phyloP scores from a whole-genome alignment of 352 stramenopile species.

The Globisporangium perplexum region DNA sequence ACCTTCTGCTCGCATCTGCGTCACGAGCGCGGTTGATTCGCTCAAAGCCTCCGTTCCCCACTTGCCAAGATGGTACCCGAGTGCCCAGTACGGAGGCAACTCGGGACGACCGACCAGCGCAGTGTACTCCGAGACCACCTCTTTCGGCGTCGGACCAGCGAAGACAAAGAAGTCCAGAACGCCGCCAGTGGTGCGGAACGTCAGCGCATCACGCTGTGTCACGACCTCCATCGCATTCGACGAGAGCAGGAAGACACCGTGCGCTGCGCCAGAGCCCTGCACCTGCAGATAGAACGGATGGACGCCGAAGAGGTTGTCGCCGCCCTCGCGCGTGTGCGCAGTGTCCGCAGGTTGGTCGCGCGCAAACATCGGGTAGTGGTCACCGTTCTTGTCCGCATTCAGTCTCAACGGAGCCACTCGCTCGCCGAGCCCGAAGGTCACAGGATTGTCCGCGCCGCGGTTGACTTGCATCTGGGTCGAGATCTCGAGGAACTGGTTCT shows the following conservation, averaged over 20 bases:
- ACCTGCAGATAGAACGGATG: conserved; percentile 78
- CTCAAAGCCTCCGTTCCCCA: conserved; percentile 29
- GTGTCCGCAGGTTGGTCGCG: conserved; percentile 18
- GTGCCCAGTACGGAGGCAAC: conserved; percentile 81
- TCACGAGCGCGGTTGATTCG: conserved; percentile 27
- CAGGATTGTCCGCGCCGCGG: conserved; percentile 11
- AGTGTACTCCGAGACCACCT: conserved; percentile 76
- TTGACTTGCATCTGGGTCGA: conserved; percentile 47
- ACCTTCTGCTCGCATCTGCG: conserved; percentile 26
- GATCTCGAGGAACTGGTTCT: conserved; percentile 86
- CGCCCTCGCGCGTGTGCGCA: conserved; percentile 25
- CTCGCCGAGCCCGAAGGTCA: conserved; percentile 77
- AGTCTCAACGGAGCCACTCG: conserved; percentile 38
- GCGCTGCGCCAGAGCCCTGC: conserved; percentile 30
- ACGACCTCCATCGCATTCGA: conserved; percentile 87
- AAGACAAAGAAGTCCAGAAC: conserved; percentile 84
- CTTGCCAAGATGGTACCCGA: conserved; percentile 79
- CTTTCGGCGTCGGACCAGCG: conserved; percentile 36
- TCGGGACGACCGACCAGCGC: conserved; percentile 60
- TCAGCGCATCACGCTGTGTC: conserved; percentile 50
- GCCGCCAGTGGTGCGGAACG: conserved; percentile 73
- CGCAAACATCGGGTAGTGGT: conserved; percentile 72
- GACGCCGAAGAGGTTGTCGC: conserved; percentile 75
- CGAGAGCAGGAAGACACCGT: conserved; percentile 76
- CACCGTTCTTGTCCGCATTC: conserved; percentile 31